Conservation (phyloP, 345 rosid species). For the Gossypium anomalum region DNA sequence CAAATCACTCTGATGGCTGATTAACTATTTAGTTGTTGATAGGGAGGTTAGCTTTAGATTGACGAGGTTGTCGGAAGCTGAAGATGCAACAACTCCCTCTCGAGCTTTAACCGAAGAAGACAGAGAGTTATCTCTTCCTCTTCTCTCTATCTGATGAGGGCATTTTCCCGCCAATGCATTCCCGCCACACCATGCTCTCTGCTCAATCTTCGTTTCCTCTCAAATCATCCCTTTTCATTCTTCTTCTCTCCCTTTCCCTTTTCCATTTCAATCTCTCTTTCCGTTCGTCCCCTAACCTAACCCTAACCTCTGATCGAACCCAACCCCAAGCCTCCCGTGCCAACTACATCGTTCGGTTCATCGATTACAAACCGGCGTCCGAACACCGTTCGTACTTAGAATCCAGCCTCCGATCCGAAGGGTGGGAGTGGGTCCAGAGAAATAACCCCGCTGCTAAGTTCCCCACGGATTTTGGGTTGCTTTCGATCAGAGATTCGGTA, state of each 20-base stretch:
- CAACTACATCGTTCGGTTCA: slow-evolving; percentile 81
- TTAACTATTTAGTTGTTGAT: not conserved
- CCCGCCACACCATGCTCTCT: slow-evolving; percentile 16
- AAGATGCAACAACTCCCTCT: not conserved
- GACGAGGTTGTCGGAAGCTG: slow-evolving; percentile 10
- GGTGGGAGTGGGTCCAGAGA: slow-evolving; percentile 95
- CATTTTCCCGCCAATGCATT: slow-evolving; percentile 28
- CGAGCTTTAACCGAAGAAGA: not conserved
- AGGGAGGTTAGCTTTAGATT: not conserved
- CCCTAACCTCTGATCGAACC: slow-evolving; percentile 19
- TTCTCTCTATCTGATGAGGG: slow-evolving; percentile 22
- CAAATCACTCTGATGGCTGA: not conserved
- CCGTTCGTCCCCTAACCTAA: slow-evolving; percentile 20
- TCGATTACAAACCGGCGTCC: slow-evolving; percentile 46
- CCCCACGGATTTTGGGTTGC: slow-evolving; percentile 81
- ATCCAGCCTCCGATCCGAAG: slow-evolving; percentile 41
- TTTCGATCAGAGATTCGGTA: slow-evolving; percentile 49
- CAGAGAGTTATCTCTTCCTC: not conserved
- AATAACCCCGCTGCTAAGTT: slow-evolving; percentile 62
- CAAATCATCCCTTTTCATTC: slow-evolving; percentile 23
- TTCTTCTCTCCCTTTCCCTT: slow-evolving; percentile 33
- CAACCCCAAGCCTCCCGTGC: slow-evolving; percentile 7
- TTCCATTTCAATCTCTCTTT: slow-evolving; percentile 34
- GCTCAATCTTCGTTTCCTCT: slow-evolving; percentile 18
- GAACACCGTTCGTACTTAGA: slow-evolving; percentile 57